Evolutionary conservation across 169 alveolate genomes (phyloP).

Genomic region (Plasmodium ovale): DNA sequence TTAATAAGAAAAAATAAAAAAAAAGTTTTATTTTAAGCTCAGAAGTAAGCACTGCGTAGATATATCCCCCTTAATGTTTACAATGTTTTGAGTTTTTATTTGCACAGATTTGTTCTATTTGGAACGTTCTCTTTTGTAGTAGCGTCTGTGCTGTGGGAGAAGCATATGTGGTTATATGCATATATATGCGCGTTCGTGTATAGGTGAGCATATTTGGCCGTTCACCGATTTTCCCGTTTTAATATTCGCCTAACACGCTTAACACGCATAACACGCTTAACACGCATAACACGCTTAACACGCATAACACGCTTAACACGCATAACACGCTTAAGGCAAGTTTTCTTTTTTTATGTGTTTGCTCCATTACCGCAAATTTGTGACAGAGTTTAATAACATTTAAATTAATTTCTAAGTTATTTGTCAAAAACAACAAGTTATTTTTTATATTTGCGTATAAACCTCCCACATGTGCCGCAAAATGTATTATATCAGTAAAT

Average conservation of each 20-base stretch:
- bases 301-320: too few relatives aligned
- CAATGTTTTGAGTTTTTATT: too few relatives aligned
- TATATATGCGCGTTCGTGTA: too few relatives aligned
- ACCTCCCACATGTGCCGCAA: conserved; percentile 70
- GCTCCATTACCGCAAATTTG: conserved; percentile 32
- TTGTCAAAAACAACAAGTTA: conserved; percentile 35
- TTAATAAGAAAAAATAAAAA: background rate
- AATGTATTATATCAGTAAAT: conserved; percentile 72
- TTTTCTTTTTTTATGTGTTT: background rate
- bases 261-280: too few relatives aligned
- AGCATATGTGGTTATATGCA: too few relatives aligned
- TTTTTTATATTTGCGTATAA: conserved; percentile 58
- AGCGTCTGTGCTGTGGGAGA: too few relatives aligned
- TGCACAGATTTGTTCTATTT: too few relatives aligned
- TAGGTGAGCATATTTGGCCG: too few relatives aligned
- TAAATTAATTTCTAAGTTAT: conserved; percentile 62
- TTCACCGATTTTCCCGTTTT: too few relatives aligned
- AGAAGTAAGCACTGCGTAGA: background rate
- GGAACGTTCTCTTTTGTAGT: too few relatives aligned
- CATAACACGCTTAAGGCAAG: background rate
- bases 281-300: too few relatives aligned
- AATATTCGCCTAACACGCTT: too few relatives aligned
- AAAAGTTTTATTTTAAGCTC: background rate
- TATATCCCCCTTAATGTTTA: background rate
- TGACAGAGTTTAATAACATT: conserved; percentile 66